A percentile compares a stretch with the other conserved stretches of the same genome.
Conservation (phyloP, 1,284 basidiomycete species). For the Pyrrhoderma noxium region DNA sequence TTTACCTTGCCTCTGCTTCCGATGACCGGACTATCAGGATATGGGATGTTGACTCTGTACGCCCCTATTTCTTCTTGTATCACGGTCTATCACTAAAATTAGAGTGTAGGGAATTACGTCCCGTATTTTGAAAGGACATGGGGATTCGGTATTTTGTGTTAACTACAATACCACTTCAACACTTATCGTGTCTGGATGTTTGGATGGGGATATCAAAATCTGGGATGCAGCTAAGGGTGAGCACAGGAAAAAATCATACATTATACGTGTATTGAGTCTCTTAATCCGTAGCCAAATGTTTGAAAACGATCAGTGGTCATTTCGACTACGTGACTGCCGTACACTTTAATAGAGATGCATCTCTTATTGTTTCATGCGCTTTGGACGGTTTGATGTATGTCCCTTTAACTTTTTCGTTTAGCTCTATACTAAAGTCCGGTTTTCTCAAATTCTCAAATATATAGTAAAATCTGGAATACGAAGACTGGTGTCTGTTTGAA, state of each 20-base stretch:
- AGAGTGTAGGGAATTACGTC: slow-evolving; percentile 53
- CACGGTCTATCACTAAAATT: slow-evolving; percentile 6
- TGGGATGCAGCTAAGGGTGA: slow-evolving; percentile 83
- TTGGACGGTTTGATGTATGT: slow-evolving; percentile 91
- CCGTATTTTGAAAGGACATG: slow-evolving; percentile 72
- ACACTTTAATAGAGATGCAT: slow-evolving; percentile 89
- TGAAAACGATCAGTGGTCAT: slow-evolving; percentile 85
- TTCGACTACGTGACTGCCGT: slow-evolving; percentile 92
- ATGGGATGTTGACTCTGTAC: slow-evolving; percentile 75
- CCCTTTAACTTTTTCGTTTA: too few relatives aligned
- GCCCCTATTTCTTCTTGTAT: slow-evolving; percentile 25
- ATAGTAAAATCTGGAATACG: slow-evolving; percentile 92
- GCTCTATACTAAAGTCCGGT: too few relatives aligned
- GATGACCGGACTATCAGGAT: slow-evolving; percentile 84
- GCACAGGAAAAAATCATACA: slow-evolving; percentile 11
- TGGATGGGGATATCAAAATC: slow-evolving; percentile 87
- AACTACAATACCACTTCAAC: slow-evolving; percentile 87
- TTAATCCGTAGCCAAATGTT: slow-evolving; percentile 54
- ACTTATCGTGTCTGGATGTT: slow-evolving; percentile 84
- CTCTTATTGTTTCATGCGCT: slow-evolving; percentile 84
- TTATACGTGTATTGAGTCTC: too few relatives aligned
- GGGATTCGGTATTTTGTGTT: slow-evolving; percentile 85
- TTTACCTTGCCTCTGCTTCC: slow-evolving; percentile 80
- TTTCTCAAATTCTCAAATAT: background rate
- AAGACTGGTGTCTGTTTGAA: slow-evolving; percentile 92